A percentile compares a stretch with the other conserved stretches of the same genome.
These are phyloP conservation scores for Conringia planisiliqua DNA, from an alignment of 345 rosid species.

Conservation along the genomic window DNA sequence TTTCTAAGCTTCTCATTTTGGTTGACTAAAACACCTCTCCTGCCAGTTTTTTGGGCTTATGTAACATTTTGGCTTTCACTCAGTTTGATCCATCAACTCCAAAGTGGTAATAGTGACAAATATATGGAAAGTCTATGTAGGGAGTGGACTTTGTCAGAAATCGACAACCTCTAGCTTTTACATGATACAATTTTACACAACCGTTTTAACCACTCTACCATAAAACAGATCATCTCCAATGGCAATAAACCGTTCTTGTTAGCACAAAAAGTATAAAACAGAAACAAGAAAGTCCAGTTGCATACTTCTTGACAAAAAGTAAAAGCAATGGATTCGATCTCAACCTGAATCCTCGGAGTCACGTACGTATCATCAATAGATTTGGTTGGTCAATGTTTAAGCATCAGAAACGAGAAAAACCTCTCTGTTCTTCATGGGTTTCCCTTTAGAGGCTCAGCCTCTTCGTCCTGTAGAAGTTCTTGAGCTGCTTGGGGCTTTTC, in stretches of 20 bases:
- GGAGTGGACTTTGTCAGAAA: neutral
- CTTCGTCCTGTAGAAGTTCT: slow-evolving; percentile 37
- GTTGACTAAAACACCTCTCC: too few relatives aligned
- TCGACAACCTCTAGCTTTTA: neutral
- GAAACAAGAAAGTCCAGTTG: neutral
- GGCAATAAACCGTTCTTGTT: neutral
- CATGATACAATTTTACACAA: neutral
- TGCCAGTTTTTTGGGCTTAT: too few relatives aligned
- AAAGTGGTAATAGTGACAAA: neutral
- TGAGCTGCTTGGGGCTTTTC: slow-evolving; percentile 39
- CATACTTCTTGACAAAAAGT: neutral
- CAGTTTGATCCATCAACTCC: neutral
- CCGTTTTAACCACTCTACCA: neutral
- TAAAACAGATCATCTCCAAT: neutral
- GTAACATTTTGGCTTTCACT: neutral
- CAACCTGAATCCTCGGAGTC: neutral
- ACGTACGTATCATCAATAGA: neutral
- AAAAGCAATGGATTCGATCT: neutral
- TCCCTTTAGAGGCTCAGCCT: slow-evolving; percentile 38
- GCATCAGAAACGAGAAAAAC: neutral
- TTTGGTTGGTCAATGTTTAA: neutral
- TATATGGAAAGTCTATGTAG: neutral
- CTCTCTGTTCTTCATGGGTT: slow-evolving; percentile 24
- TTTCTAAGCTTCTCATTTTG: too few relatives aligned
- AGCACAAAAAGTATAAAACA: neutral